phyloP scores from a whole-genome alignment of 78 protist species.

The Corallochytrium limacisporum region DNA sequence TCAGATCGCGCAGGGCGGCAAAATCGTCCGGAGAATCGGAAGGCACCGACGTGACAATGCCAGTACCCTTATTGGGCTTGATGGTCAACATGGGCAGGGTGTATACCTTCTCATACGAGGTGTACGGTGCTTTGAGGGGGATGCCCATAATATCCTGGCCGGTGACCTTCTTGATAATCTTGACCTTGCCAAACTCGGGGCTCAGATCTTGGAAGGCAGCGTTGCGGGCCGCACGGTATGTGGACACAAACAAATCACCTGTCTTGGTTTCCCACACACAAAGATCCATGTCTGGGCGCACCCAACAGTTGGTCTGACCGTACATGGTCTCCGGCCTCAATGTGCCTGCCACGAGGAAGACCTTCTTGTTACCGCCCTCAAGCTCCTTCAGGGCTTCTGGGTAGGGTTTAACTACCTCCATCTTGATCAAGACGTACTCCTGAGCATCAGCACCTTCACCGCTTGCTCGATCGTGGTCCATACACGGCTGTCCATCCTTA shows the following conservation, averaged over 20 bases:
- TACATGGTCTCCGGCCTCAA: constrained; percentile 99
- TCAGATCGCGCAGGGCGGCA: constrained; percentile 76
- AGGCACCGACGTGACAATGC: constrained; percentile 92
- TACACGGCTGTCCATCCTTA: constrained; percentile 93
- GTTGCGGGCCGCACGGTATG: constrained; percentile 73
- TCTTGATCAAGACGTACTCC: constrained; percentile 89
- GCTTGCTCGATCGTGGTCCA: constrained; percentile 97
- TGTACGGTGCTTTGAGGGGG: constrained; percentile 71
- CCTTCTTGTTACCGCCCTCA: constrained; percentile 30
- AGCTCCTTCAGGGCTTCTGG: constrained; percentile 32
- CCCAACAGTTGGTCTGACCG: constrained; percentile 99
- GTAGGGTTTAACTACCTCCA: constrained; percentile 53
- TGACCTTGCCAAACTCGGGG: constrained; percentile 37
- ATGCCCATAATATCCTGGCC: constrained; percentile 81
- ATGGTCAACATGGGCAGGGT: constrained; percentile 87
- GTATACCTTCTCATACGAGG: constrained; percentile 55
- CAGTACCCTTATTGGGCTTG: constrained; percentile 74
- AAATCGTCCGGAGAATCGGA: constrained; percentile 97
- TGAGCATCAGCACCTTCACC: constrained; percentile 47
- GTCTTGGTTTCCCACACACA: background rate
- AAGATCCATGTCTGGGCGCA: constrained; percentile 63
- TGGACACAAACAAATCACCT: constrained; percentile 48
- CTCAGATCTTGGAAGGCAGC: constrained; percentile 71
- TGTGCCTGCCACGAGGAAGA: constrained; percentile 93
- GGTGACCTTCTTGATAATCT: constrained; percentile 17